These are phyloP conservation scores for Curvularia eragrostidis DNA, from an alignment of 2,329 filamentous ascomycete species.

Conservation along the genomic window DNA sequence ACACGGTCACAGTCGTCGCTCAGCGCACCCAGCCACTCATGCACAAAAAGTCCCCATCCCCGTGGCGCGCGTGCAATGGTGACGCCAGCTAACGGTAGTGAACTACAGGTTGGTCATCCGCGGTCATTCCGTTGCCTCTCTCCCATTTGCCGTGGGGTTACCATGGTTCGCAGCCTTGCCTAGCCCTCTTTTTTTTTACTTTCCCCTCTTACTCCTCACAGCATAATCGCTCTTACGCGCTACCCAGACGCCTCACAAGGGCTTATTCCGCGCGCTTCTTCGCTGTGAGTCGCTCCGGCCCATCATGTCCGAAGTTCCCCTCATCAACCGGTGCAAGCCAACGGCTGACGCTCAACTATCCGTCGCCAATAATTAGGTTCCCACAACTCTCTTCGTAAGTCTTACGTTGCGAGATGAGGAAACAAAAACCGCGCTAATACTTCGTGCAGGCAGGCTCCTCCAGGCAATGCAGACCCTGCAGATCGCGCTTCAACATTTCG, in stretches of 20 bases:
- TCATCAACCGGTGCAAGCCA: background rate
- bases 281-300: constrained; percentile 1
- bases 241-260: constrained; percentile 1
- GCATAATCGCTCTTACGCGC: background rate
- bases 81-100: constrained; percentile 18
- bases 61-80: constrained; percentile 7
- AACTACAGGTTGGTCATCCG: constrained; percentile 14
- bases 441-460: constrained; percentile 1
- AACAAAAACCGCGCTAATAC: constrained; percentile 1
- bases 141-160: constrained; percentile 7
- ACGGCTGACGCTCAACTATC: constrained; percentile 6
- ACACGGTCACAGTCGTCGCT: background rate
- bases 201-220: background rate
- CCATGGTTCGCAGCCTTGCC: constrained; percentile 13
- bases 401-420: background rate
- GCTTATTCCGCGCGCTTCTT: constrained; percentile 3
- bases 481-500: constrained; percentile 1
- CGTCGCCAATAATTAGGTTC: background rate
- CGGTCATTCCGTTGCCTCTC: constrained; percentile 16
- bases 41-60: too few relatives aligned
- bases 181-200: constrained; percentile 1
- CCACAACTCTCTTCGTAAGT: background rate
- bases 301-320: background rate
- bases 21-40: too few relatives aligned
- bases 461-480: constrained; percentile 17